Conservation (phyloP, 345 rosid species). For the Angophora floribunda region DNA sequence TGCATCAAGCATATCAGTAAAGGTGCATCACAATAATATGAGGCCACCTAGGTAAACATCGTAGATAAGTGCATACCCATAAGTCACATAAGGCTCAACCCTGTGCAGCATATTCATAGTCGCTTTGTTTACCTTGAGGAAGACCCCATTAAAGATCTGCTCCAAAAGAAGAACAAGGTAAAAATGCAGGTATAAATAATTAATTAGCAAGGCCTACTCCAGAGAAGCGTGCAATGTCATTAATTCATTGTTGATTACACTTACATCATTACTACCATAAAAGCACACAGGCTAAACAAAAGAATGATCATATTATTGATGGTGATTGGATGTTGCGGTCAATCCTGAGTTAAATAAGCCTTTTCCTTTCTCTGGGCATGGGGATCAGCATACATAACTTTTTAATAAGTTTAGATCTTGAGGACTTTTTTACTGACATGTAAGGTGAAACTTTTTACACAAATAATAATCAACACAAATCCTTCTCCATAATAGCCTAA, state of each 20-base stretch:
- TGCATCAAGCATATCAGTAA: background rate
- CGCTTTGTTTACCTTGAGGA: conserved; percentile 87
- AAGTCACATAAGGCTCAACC: conserved; percentile 93
- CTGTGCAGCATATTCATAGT: conserved; percentile 88
- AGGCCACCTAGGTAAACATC: background rate
- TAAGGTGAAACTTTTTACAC: background rate
- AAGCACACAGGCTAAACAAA: background rate
- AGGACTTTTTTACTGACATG: background rate
- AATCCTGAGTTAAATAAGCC: background rate
- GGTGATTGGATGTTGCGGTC: background rate
- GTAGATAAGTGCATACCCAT: conserved; percentile 35
- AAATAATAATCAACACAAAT: background rate
- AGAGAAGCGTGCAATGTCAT: background rate
- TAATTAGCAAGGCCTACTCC: background rate
- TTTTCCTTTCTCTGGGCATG: background rate
- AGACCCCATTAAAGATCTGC: conserved; percentile 91
- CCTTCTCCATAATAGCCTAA: background rate
- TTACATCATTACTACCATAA: background rate
- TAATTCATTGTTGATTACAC: background rate
- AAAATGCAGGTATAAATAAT: background rate
- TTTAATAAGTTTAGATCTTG: background rate
- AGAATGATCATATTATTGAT: background rate
- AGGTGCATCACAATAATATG: background rate
- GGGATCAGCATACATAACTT: background rate
- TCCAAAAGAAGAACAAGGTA: background rate